Percentiles rank a stretch among this genome's conserved stretches.
phyloP scores from a whole-genome alignment of 495 filamentous ascomycete species.

The Hyaloscypha hepaticicola region DNA sequence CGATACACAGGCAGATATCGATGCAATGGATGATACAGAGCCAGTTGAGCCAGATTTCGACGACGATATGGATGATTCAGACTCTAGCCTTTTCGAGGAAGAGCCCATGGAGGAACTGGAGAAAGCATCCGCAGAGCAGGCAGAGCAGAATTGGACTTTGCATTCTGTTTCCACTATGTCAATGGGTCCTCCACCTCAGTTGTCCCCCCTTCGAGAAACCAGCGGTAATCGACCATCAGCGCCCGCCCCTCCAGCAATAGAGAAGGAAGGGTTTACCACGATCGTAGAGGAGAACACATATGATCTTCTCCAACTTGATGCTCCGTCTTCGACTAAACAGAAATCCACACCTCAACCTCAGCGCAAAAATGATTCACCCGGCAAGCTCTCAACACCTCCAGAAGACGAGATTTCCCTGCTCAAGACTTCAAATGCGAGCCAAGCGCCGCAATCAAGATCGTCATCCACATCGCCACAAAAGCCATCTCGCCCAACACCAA shows the following conservation, averaged over 20 bases:
- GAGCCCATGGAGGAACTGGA: conserved; percentile 29
- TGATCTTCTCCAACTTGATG: conserved; percentile 33
- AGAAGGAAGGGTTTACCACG: conserved; percentile 44
- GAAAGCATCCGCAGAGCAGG: conserved; percentile 37
- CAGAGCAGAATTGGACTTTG: conserved; percentile 21
- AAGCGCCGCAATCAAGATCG: conserved; percentile 14
- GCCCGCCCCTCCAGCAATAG: conserved; percentile 34
- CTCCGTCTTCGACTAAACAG: conserved; percentile 7
- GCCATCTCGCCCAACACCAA: conserved; percentile 13
- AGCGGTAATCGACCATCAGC: conserved; percentile 34
- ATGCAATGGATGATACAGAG: conserved; percentile 29
- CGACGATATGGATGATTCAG: conserved; percentile 21
- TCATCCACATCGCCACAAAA: conserved; percentile 26
- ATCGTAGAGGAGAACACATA: conserved; percentile 47
- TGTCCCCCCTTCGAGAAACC: conserved; percentile 48
- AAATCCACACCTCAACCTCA: conserved; percentile 11
- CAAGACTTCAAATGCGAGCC: conserved; percentile 2
- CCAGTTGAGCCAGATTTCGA: conserved; percentile 38
- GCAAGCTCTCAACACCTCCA: conserved; percentile 10
- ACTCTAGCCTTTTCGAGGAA: conserved; percentile 29
- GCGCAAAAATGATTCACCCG: not conserved
- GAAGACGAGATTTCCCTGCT: conserved; percentile 9
- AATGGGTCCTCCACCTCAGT: conserved; percentile 38
- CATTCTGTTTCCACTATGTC: conserved; percentile 28
- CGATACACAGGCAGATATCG: conserved; percentile 33